A percentile compares a stretch with the other conserved stretches of the same genome.
Conservation (phyloP, 1,284 basidiomycete genomes). For the Cutaneotrichosporon sp. region DNA sequence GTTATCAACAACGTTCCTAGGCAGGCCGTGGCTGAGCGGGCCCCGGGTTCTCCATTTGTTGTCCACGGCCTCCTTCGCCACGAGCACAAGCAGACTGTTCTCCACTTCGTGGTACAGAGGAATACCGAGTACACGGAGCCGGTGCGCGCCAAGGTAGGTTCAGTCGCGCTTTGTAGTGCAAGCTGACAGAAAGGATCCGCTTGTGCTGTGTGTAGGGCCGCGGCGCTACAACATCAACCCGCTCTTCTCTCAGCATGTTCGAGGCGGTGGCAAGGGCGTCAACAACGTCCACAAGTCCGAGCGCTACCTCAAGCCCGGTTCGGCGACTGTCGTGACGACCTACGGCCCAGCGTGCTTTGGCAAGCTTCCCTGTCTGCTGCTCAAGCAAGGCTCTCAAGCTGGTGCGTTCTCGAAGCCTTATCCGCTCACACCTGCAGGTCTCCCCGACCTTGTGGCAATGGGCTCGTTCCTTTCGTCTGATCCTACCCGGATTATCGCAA, state of each 20-base stretch:
- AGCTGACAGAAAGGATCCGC: conserved; percentile 65
- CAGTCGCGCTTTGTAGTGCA: too few relatives aligned
- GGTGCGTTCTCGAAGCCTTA: neutral
- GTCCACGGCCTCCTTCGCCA: conserved; percentile 87
- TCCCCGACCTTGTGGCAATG: conserved; percentile 83
- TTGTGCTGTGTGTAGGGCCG: conserved; percentile 86
- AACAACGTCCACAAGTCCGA: conserved; percentile 99
- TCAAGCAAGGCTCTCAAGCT: conserved; percentile 41
- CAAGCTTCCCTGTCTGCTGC: conserved; percentile 72
- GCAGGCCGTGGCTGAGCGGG: conserved; percentile 40
- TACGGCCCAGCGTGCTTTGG: conserved; percentile 92
- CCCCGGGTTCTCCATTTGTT: conserved; percentile 61
- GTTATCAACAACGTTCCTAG: conserved; percentile 71
- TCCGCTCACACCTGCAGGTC: conserved; percentile 35
- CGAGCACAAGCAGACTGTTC: conserved; percentile 92
- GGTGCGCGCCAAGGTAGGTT: conserved; percentile 80
- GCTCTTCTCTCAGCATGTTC: conserved; percentile 87
- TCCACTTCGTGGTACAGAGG: conserved; percentile 90
- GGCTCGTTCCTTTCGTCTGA: conserved; percentile 87
- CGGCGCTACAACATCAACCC: conserved; percentile 82
- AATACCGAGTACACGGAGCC: conserved; percentile 93
- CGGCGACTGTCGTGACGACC: conserved; percentile 77
- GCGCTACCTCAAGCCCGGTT: conserved; percentile 81
- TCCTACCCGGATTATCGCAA: conserved; percentile 87
- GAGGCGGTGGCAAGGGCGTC: conserved; percentile 81